Evolutionary conservation across 352 stramenopile species (phyloP).

Genomic region (Phytophthora quininea): DNA sequence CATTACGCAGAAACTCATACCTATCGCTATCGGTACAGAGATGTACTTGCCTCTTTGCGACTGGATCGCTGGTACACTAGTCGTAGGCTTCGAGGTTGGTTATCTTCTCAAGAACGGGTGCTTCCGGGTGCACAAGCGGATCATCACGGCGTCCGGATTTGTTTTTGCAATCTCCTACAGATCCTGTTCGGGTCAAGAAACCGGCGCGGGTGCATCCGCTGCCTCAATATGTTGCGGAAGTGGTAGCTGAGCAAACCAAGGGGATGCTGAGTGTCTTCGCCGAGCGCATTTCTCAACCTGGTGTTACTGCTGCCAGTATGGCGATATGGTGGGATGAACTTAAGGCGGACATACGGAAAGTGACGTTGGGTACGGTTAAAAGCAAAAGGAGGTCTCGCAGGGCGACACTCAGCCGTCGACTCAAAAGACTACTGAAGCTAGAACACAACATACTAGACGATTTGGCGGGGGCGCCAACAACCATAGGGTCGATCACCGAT

Average conservation of each 20-base stretch:
- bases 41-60: background rate
- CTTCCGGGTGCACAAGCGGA: background rate
- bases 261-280: background rate
- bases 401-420: background rate
- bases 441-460: too few relatives aligned
- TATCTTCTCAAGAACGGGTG: background rate
- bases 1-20: too few relatives aligned
- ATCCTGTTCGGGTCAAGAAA: background rate
- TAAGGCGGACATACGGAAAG: background rate
- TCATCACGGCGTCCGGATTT: background rate
- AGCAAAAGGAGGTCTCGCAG: background rate
- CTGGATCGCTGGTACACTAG: constrained; percentile 4
- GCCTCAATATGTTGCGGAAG: background rate
- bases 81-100: too few relatives aligned
- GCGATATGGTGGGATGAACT: background rate
- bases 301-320: background rate
- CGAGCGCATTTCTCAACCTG: background rate
- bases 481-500: too few relatives aligned
- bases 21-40: background rate
- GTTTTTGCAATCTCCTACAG: background rate
- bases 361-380: background rate
- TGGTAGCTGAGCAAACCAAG: background rate
- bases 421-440: background rate
- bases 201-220: background rate
- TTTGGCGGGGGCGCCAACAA: too few relatives aligned